Evolutionary conservation across 2,329 filamentous ascomycete genomes (phyloP).

Genomic region (Dryadomyces quercivorus): DNA sequence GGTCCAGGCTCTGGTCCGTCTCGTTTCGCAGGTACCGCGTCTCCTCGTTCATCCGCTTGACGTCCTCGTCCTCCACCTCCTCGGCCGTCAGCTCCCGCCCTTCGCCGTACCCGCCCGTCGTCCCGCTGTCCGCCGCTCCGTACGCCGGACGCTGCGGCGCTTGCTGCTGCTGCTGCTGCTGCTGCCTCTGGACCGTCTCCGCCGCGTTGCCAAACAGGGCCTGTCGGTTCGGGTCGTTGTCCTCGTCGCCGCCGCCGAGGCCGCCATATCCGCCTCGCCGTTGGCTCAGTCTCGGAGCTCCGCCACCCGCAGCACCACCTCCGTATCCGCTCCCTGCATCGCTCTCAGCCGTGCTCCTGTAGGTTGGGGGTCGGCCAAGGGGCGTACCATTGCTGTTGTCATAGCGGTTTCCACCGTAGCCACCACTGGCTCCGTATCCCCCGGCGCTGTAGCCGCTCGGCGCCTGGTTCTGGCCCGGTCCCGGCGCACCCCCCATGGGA

Average conservation of each 20-base stretch:
- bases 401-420: conserved; percentile 43
- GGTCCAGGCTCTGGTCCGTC: conserved; percentile 41
- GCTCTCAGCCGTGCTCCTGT: conserved; percentile 10
- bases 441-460: conserved; percentile 8
- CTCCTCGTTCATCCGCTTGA: conserved; percentile 60
- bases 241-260: conserved; percentile 33
- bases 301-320: conserved; percentile 16
- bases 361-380: conserved; percentile 10
- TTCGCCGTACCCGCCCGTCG: conserved; percentile 42
- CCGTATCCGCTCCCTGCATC: conserved; percentile 4
- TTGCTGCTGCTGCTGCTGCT: conserved; percentile 19
- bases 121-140: conserved; percentile 32
- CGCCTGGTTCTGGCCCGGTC: background rate
- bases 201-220: conserved; percentile 48
- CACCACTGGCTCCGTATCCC: conserved; percentile 42
- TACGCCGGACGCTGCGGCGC: conserved; percentile 45
- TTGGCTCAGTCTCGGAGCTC: background rate
- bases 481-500: conserved; percentile 5
- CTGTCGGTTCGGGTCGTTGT: conserved; percentile 43
- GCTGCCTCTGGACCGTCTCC: conserved; percentile 23
- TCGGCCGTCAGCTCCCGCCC: conserved; percentile 73
- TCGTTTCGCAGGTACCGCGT: conserved; percentile 67
- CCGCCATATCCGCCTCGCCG: conserved; percentile 51
- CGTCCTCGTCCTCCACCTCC: conserved; percentile 60
- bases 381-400: conserved; percentile 19